Base-by-base conservation (phyloP, 148 eudicot genomes). In the Persicaria maculosa region DNA sequence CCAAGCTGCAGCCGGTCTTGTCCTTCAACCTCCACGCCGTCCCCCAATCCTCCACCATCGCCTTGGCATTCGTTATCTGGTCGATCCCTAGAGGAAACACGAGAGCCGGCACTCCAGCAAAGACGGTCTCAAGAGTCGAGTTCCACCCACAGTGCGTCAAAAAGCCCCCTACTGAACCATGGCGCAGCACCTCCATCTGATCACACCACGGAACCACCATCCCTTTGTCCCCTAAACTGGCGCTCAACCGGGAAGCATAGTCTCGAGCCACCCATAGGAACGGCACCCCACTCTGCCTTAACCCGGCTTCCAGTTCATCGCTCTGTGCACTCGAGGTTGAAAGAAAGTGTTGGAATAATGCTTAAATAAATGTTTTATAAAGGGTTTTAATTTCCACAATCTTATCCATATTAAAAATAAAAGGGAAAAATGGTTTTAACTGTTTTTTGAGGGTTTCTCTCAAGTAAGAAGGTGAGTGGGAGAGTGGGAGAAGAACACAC, bases 221-320 rank as follows among this genome's bases (percentile, higher is more conserved):
- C 36, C 79, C 57, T 12, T 31, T 77, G 9, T 72, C 75, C 16
- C 57, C 75, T 44, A 50, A 58, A n/a, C 9, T 69, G 7, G 15
- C 10, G 16, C 36, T 19, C 58, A 36, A 22, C 7, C 65, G 25
- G 7, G 5, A n/a, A n/a, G 65, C 65, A 22, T 61, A 6, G 44
- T 67, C 40, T 4, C 71, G 17, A 12, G 40, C 15, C 44, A 22
- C 8, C 54, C 67, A 44, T 19, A 91, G 25, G 81, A 81, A 87
- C 20, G 80, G 76, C 4, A 89, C 82, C 0, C 91, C 85, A 25
- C 97, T 89, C 8, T 72, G 81, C 25, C 68, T 77, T 19, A 89
- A 50, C 4, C 91, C 93, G 5, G 69, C 77, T 0, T 80, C 77
- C 46, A 89, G 81, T 59, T 91, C 93, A 11, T 86, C 86, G 83